These are phyloP conservation scores for Dispira simplex DNA, from an alignment of 192 early-diverging fungal species.

Conservation along the genomic window DNA sequence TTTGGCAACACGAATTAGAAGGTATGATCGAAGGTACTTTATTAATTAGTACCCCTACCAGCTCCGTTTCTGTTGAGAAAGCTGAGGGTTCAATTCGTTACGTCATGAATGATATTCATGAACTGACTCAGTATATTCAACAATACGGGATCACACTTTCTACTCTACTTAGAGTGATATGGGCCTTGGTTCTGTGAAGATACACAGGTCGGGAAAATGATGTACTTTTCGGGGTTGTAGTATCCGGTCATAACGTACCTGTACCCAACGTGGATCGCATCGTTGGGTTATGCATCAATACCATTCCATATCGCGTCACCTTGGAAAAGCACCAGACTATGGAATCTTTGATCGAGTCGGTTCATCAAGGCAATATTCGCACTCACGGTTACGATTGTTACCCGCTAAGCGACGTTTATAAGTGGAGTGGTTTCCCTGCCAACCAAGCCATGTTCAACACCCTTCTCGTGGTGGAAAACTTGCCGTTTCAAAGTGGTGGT, in stretches of 20 bases:
- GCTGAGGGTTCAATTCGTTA: background rate
- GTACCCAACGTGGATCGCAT: background rate
- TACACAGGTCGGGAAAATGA: background rate
- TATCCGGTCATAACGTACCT: slow-evolving; percentile 3
- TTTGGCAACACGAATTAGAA: background rate
- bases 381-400: background rate
- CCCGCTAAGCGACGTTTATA: background rate
- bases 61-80: background rate
- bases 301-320: background rate
- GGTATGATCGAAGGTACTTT: background rate
- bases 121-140: background rate
- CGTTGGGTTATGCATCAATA: background rate
- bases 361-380: background rate
- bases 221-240: background rate
- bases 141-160: background rate
- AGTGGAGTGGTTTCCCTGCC: background rate
- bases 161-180: background rate
- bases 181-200: background rate
- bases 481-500: too few species aligned
- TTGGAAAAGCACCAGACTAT: background rate
- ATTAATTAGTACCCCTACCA: background rate
- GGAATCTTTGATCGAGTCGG: background rate
- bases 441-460: background rate
- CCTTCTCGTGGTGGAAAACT: background rate
- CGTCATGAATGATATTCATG: background rate